Conservation (phyloP, 2,329 filamentous ascomycete species). For the Paracamarosporium sp. region DNA sequence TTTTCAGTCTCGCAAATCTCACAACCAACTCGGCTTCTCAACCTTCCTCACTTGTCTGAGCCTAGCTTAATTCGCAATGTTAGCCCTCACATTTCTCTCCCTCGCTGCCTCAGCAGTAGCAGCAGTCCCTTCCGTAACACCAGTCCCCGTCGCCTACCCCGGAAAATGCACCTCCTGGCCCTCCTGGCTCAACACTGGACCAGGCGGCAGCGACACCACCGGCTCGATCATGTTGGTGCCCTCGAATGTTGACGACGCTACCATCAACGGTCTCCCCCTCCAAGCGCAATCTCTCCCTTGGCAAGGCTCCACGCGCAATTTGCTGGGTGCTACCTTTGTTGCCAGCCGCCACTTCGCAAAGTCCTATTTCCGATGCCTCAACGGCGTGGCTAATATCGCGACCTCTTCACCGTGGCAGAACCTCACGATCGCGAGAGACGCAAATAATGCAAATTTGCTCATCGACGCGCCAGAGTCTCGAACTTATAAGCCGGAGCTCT, state of each 20-base stretch:
- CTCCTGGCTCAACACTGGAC: background rate
- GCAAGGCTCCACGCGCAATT: background rate
- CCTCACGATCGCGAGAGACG: slow-evolving; percentile 12
- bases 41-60: too few relatives aligned
- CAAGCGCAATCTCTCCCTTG: background rate
- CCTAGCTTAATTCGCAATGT: too few relatives aligned
- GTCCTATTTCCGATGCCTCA: slow-evolving; percentile 12
- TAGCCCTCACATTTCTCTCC: too few relatives aligned
- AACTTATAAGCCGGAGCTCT: slow-evolving; percentile 15
- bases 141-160: background rate
- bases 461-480: slow-evolving; percentile 6
- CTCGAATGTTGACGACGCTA: background rate
- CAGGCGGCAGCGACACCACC: background rate
- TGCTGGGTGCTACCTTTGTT: background rate
- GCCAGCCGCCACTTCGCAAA: slow-evolving; percentile 7
- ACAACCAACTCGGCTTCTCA: too few relatives aligned
- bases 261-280: background rate
- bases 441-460: slow-evolving; percentile 13
- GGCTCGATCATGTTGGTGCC: background rate
- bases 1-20: too few relatives aligned
- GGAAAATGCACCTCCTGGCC: slow-evolving; percentile 4
- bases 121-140: slow-evolving; percentile 1
- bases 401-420: background rate
- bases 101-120: too few relatives aligned
- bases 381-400: background rate